Evolutionary conservation across 768 basidiomycete genomes (phyloP).

Genomic region (Leccinum barrowsii): DNA sequence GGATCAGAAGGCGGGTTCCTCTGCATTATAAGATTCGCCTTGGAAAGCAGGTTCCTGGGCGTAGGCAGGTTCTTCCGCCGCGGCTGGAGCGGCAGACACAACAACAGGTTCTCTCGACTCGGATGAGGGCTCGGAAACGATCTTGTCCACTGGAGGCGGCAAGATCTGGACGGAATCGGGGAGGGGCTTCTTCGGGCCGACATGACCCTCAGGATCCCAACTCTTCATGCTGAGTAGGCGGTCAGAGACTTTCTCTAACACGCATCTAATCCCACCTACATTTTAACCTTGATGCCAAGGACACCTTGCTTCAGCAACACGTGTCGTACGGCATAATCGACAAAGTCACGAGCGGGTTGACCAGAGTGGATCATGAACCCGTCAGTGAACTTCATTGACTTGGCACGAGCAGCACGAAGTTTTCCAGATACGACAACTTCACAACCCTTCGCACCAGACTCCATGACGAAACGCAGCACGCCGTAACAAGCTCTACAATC

Average conservation of each 20-base stretch:
- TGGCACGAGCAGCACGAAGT: constrained; percentile 98
- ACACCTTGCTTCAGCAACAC: constrained; percentile 98
- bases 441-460: constrained; percentile 98
- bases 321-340: constrained; percentile 96
- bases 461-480: constrained; percentile 99
- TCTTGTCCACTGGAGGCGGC: constrained; percentile 89
- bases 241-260: constrained; percentile 11
- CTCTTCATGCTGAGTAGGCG: constrained; percentile 80
- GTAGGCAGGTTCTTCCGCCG: constrained; percentile 48
- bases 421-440: constrained; percentile 99
- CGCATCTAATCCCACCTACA: constrained; percentile 48
- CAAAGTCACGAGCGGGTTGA: constrained; percentile 95
- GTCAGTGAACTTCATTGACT: constrained; percentile 99
- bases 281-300: constrained; percentile 99
- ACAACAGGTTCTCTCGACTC: constrained; percentile 75
- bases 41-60: constrained; percentile 34
- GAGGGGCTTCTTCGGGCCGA: constrained; percentile 88
- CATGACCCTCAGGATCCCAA: constrained; percentile 85
- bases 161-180: constrained; percentile 91
- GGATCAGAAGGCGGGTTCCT: constrained; percentile 60
- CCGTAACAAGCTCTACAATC: constrained; percentile 87
- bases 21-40: constrained; percentile 39
- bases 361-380: constrained; percentile 99
- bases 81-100: constrained; percentile 46
- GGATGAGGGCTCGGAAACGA: constrained; percentile 83